These are phyloP conservation scores for Ophiocordyceps unilateralis DNA, from an alignment of 2,329 filamentous ascomycete species.

Conservation along the genomic window DNA sequence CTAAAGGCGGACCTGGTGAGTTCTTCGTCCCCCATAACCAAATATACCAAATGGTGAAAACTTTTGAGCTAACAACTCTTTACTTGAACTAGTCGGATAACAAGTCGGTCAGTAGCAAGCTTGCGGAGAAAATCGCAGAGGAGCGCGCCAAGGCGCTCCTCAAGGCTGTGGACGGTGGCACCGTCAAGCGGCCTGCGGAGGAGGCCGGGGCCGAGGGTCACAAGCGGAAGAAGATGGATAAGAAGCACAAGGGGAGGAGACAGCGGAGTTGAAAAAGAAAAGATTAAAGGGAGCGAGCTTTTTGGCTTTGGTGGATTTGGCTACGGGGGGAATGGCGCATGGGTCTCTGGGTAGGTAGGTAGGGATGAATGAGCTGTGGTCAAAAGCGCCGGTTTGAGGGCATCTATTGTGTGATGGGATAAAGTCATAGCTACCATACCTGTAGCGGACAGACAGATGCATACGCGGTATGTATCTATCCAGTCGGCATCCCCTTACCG, in stretches of 20 bases:
- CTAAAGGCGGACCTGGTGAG: conserved; percentile 64
- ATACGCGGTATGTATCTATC: too few relatives aligned
- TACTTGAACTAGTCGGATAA: conserved; percentile 25
- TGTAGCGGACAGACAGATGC: not conserved
- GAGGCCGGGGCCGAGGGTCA: not conserved
- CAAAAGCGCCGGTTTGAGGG: too few relatives aligned
- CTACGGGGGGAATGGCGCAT: too few relatives aligned
- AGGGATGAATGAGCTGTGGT: too few relatives aligned
- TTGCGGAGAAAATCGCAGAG: conserved; percentile 38
- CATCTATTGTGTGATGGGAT: too few relatives aligned
- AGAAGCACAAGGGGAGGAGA: not conserved
- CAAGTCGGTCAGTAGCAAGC: conserved; percentile 30
- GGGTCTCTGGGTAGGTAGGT: too few relatives aligned
- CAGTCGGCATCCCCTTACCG: not conserved
- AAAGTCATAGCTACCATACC: too few relatives aligned
- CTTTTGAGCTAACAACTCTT: not conserved
- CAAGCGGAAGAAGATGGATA: not conserved
- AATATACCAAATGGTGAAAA: not conserved
- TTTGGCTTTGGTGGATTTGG: too few relatives aligned
- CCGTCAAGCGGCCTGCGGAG: not conserved
- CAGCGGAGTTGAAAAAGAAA: not conserved
- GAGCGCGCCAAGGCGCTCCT: conserved; percentile 35
- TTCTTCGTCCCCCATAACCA: conserved; percentile 1
- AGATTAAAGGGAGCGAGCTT: too few relatives aligned
- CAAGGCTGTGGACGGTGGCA: conserved; percentile 22